Base-by-base conservation (phyloP, 2,329 filamentous ascomycete genomes). In the Phyllosticta paracitricarpa region DNA sequence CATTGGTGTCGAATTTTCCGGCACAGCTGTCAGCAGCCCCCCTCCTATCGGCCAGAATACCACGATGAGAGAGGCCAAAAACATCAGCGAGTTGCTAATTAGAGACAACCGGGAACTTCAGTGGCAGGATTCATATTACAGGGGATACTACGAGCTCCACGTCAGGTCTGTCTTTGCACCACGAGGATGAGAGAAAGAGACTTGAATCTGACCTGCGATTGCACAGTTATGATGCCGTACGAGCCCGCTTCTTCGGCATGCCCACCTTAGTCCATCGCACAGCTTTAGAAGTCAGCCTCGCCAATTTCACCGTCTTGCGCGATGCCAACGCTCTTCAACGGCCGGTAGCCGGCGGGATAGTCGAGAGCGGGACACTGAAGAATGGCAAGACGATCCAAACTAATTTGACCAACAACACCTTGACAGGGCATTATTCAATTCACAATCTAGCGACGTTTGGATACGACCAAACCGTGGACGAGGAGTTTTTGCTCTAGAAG, bases 101-200 rank as follows among this genome's bases (percentile, higher is more conserved):
- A 69, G 69, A 53, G 73, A 78, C 24, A 90, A 89, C 71, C 73
- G 77, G 0, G 85, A 88, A 70, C 76, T 91, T 55, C 84, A 88
- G 68, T 91, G 87, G 88, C 83, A 86, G 66, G 87, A 90, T 62
- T 71, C 85, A 7, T 90, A 88, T 71, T 91, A 89, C 71, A 80
- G 87, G 19, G 88, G 88, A 1, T 91, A 91, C 74, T 89, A 84
- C 66, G 81, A 87, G 68, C 75, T 90, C 51, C 79, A 81, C 56
- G 33, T 62, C 19, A 51, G 56, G 51, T 55, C 5, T 48, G 40
- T 48, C 40, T 6, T n/a, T 4, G 14, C 12, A 6, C 40, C 14
- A 48, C 14, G 3, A 48, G 17, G 6, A 4, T n/a, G 14, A 17
- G 17, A 17, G 6, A 2, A 7, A 12, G 10, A 77, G 75, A 22